These are phyloP conservation scores for Mycena indigotica DNA, from an alignment of 768 basidiomycete species.

Conservation along the genomic window DNA sequence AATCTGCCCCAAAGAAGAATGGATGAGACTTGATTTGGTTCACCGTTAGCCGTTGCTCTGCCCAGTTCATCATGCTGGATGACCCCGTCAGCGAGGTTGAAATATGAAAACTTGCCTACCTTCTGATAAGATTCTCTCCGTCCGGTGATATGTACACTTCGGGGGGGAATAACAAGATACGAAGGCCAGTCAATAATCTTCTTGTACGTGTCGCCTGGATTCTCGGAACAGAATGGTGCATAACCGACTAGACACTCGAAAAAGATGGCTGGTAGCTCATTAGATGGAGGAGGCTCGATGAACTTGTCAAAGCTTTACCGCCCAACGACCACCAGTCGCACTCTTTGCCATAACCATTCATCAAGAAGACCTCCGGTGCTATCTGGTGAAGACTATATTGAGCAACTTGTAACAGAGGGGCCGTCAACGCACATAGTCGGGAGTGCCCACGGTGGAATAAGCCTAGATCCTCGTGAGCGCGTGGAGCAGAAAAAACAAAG, in stretches of 20 bases:
- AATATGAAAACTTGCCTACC: conserved; percentile 48
- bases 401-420: background rate
- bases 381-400: conserved; percentile 55
- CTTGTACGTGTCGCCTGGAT: conserved; percentile 96
- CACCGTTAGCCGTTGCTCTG: conserved; percentile 70
- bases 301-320: background rate
- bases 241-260: conserved; percentile 98
- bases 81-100: background rate
- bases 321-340: conserved; percentile 99
- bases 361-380: conserved; percentile 95
- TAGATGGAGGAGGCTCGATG: background rate
- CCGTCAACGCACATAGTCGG: conserved; percentile 57
- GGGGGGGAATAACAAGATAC: conserved; percentile 90
- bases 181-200: conserved; percentile 97
- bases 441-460: conserved; percentile 84
- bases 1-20: conserved; percentile 95
- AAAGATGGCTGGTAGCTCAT: conserved; percentile 77
- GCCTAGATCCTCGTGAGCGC: conserved; percentile 52
- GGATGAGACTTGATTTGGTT: conserved; percentile 91
- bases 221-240: conserved; percentile 96
- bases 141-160: conserved; percentile 93
- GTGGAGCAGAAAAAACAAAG: background rate
- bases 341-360: conserved; percentile 97
- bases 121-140: conserved; percentile 85
- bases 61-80: conserved; percentile 82